Conservation (phyloP, 164 flowering plant genomes). For the Stephania yunnanensis region DNA sequence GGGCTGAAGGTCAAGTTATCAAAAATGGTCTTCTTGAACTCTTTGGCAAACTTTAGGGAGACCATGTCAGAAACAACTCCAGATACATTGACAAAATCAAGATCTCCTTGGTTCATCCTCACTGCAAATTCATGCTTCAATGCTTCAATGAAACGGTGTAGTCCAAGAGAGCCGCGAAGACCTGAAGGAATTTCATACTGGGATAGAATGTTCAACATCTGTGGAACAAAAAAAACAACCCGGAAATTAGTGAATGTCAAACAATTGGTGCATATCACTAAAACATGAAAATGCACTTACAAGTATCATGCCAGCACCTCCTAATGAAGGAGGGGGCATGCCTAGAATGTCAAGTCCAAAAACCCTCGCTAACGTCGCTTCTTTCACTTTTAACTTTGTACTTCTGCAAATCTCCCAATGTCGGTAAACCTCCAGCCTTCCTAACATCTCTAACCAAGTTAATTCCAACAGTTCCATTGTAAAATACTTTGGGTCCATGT, state of each 20-base stretch:
- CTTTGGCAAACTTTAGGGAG: constrained; percentile 45
- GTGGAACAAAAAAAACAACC: constrained; percentile 3
- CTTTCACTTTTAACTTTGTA: constrained; percentile 39
- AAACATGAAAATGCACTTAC: constrained; percentile 25
- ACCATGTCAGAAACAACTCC: constrained; percentile 46
- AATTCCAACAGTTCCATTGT: constrained; percentile 42
- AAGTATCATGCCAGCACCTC: constrained; percentile 42
- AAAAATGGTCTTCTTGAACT: constrained; percentile 35
- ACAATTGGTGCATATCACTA: neutral
- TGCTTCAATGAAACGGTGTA: constrained; percentile 54
- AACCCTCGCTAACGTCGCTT: constrained; percentile 28
- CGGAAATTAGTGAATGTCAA: neutral
- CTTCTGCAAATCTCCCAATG: constrained; percentile 37
- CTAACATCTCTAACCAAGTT: constrained; percentile 35
- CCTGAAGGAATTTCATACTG: constrained; percentile 28
- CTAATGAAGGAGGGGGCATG: constrained; percentile 65
- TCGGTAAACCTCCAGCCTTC: constrained; percentile 43
- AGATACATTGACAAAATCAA: constrained; percentile 41
- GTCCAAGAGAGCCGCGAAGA: constrained; percentile 34
- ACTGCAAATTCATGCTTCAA: constrained; percentile 48
- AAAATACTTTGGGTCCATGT: constrained; percentile 34
- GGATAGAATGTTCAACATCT: constrained; percentile 57
- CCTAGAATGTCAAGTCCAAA: constrained; percentile 35
- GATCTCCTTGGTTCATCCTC: constrained; percentile 73
- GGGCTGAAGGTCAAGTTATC: constrained; percentile 52